Conservation (phyloP, 345 rosid genomes). For the Zanthoxylum bungeanum region DNA sequence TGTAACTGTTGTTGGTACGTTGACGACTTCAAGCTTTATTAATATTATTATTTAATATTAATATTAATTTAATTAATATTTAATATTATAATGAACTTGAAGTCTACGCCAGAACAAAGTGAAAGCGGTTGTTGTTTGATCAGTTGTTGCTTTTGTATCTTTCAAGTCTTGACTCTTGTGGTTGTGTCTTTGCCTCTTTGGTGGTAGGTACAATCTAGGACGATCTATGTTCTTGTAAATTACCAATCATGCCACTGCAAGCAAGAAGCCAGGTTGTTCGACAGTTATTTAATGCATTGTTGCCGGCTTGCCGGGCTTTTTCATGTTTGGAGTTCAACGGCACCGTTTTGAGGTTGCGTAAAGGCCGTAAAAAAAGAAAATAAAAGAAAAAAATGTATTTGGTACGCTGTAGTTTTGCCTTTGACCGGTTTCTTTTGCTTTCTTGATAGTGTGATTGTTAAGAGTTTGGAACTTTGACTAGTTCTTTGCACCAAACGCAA, state of each 20-base stretch:
- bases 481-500: not conserved
- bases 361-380: not conserved
- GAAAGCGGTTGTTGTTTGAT: not conserved
- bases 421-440: not conserved
- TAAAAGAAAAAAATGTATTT: not conserved
- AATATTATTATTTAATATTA: not conserved
- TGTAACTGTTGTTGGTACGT: not conserved
- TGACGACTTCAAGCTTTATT: not conserved
- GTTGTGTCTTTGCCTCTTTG: not conserved
- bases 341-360: not conserved
- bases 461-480: not conserved
- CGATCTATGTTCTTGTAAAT: not conserved
- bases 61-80: not conserved
- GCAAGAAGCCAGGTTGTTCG: not conserved
- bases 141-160: not conserved
- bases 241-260: not conserved
- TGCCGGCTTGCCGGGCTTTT: not conserved
- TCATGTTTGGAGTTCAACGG: not conserved
- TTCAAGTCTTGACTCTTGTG: too few relatives aligned
- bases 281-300: not conserved
- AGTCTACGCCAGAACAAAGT: not conserved
- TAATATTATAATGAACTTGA: conserved; percentile 1
- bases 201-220: not conserved
- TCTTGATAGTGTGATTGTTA: too few relatives aligned
- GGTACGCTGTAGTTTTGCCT: too few relatives aligned